Evolutionary conservation across 208 protist genomes (phyloP), one percentile per base, ranked within the genome.

Genomic region (Balamuthia mandrillaris): DNA sequence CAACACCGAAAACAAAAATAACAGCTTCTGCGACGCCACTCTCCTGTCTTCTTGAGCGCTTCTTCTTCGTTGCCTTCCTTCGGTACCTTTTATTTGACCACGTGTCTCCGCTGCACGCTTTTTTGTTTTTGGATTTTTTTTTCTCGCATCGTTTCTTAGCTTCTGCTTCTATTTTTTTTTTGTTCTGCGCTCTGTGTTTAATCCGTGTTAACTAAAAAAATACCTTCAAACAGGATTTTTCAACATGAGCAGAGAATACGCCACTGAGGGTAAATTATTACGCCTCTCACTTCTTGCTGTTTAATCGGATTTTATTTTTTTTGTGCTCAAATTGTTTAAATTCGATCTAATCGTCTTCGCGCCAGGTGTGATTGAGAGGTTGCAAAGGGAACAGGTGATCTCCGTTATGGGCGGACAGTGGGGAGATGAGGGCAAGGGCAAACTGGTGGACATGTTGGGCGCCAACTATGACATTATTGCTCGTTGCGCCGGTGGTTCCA

Each of bases 341-440:
- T 56, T n/a, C 49, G 18, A n/a, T n/a, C 21, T n/a, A 56, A n/a
- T 18, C 18, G 21, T 56, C 18, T 56, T 18, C n/a, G 21, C n/a
- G 49, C 18, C 49, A n/a, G 49, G 21, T 56, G n/a, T n/a, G n/a
- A n/a, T n/a, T n/a, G 74, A 65, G 45, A 3, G 27, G 45, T 42
- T 81, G 24, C 31, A 27, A 10, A 37, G 21, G 39, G 18, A 75
- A 51, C 78, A 84, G 56, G 78, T 84, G 1, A 56, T 84, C 42
- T 58, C 70, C 44, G 44, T 91, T 1, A 72, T 91, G 16, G 91
- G 91, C 29, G 88, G 72, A 14, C 91, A 94, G 81, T 95, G 93
- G 93, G 93, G 93, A 45, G 93, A 95, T 78, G 93, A 94, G 85
- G 93, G 93, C 61, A 95, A 95, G 79, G 93, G 93, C 44, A 95